Percentiles rank a stretch among this genome's conserved stretches.
These are phyloP conservation scores for Cyberlindnera euphorbiiphila DNA, from an alignment of 805 yeast species.

Conservation along the genomic window DNA sequence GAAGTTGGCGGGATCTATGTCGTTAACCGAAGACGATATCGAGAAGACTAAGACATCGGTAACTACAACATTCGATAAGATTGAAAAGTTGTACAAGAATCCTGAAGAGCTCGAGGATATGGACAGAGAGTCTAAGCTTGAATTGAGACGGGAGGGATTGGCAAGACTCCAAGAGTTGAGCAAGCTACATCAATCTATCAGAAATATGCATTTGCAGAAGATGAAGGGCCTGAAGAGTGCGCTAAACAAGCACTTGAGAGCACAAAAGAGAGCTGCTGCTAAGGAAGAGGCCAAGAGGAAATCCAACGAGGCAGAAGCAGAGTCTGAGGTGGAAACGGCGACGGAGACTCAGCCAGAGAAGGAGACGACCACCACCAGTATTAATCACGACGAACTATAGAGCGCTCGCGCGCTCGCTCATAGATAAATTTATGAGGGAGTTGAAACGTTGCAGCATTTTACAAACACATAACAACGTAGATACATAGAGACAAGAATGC, in stretches of 20 bases:
- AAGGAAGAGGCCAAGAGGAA: slow-evolving; percentile 12
- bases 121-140: slow-evolving; percentile 31
- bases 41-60: slow-evolving; percentile 26
- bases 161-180: slow-evolving; percentile 17
- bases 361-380: not conserved
- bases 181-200: slow-evolving; percentile 18
- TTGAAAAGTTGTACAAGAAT: slow-evolving; percentile 27
- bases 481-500: no score
- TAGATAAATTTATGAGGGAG: no score
- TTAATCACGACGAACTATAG: slow-evolving; percentile 17
- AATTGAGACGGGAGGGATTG: slow-evolving; percentile 29
- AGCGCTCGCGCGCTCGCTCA: no score
- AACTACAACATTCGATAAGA: slow-evolving; percentile 28
- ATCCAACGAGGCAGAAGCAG: not conserved
- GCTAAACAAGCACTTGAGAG: slow-evolving; percentile 15
- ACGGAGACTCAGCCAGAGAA: no score
- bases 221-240: slow-evolving; percentile 28
- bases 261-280: slow-evolving; percentile 22
- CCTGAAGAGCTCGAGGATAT: slow-evolving; percentile 13
- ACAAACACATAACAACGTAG: no score
- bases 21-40: slow-evolving; percentile 27
- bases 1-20: slow-evolving; percentile 34
- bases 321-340: no score
- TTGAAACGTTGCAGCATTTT: no score
- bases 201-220: slow-evolving; percentile 27